A percentile compares a stretch with the other conserved stretches of the same genome.
Evolutionary conservation across 768 basidiomycete species (phyloP).

Genomic region (Coprinopsis strossmayeri): DNA sequence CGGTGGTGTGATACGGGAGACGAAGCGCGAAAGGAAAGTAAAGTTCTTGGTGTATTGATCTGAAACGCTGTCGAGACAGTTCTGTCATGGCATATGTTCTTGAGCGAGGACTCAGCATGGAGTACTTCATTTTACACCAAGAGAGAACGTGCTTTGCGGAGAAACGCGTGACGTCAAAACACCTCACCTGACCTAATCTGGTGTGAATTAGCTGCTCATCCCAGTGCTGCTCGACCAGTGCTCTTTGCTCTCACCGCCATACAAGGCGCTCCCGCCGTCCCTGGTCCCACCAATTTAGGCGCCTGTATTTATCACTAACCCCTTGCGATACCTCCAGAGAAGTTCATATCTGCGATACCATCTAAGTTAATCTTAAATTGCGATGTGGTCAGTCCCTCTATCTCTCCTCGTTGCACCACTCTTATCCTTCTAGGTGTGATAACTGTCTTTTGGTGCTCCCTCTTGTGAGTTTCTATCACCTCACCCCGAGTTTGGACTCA

Average conservation of each 20-base stretch:
- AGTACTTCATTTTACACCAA: too few relatives aligned
- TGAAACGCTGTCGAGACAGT: too few relatives aligned
- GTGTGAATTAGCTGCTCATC: neutral
- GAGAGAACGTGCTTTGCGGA: too few relatives aligned
- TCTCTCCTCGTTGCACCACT: constrained; percentile 3
- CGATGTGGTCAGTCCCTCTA: constrained; percentile 23
- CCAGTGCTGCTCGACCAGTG: neutral
- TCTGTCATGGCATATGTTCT: neutral
- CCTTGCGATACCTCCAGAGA: neutral
- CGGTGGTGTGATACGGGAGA: neutral
- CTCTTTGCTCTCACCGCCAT: constrained; percentile 5
- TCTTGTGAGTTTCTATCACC: constrained; percentile 40
- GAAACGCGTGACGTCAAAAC: constrained; percentile 3
- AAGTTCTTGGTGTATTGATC: too few relatives aligned
- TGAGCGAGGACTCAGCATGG: too few relatives aligned
- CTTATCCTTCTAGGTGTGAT: constrained; percentile 52
- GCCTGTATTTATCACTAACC: neutral
- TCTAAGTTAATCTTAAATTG: constrained; percentile 10
- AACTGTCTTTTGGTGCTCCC: constrained; percentile 72
- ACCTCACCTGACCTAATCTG: constrained; percentile 2
- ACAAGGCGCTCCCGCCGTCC: constrained; percentile 8
- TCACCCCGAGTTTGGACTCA: neutral
- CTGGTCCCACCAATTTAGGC: constrained; percentile 4
- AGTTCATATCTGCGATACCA: constrained; percentile 17
- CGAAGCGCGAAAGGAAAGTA: neutral